Evolutionary conservation across 2,329 filamentous ascomycete species (phyloP).

Genomic region (Colletotrichum theobromicola): DNA sequence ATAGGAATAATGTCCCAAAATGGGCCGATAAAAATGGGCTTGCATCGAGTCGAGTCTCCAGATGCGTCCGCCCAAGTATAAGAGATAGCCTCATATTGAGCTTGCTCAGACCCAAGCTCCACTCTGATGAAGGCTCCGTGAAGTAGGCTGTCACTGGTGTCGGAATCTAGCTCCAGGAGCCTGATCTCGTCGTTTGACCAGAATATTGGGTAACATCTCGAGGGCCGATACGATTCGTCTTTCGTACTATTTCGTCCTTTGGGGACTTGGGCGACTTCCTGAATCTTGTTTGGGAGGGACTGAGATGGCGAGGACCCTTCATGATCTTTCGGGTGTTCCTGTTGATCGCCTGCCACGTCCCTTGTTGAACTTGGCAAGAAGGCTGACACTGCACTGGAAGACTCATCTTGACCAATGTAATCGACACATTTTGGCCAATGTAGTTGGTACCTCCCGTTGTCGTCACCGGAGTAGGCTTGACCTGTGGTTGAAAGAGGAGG

Average conservation of each 20-base stretch:
- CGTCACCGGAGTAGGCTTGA: background rate
- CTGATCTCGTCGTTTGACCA: background rate
- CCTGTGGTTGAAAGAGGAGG: background rate
- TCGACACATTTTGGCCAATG: background rate
- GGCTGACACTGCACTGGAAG: rapidly evolving
- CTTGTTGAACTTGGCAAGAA: too few species aligned
- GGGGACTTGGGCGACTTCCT: rapidly evolving
- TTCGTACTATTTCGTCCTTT: background rate
- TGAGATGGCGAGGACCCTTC: background rate
- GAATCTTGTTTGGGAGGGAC: background rate
- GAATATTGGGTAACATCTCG: background rate
- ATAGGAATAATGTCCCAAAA: background rate
- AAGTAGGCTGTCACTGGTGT: background rate
- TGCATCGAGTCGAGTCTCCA: background rate
- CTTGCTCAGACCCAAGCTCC: background rate
- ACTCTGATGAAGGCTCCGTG: background rate
- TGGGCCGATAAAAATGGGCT: background rate
- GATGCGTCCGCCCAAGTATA: background rate
- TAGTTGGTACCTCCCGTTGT: rapidly evolving
- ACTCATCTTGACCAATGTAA: background rate
- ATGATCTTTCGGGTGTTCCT: rapidly evolving
- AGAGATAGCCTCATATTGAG: background rate
- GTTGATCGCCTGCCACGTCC: too few species aligned
- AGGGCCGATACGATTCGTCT: background rate
- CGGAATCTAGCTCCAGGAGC: background rate